Evolutionary conservation across 305 asterid species (phyloP), one percentile per base, ranked within the genome.

Genomic region (Euphrasia arctica): DNA sequence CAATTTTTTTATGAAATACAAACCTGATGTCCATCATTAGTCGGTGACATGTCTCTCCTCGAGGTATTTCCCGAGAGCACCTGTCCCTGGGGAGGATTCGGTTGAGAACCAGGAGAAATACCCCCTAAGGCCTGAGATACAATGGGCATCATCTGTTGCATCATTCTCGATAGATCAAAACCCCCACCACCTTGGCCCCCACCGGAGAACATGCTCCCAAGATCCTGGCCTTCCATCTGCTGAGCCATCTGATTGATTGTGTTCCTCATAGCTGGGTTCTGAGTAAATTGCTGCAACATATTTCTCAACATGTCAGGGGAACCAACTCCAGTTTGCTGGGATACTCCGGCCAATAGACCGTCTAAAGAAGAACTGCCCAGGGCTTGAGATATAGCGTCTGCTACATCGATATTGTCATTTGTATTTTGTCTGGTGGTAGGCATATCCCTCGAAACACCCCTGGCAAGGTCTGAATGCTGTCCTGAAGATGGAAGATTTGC

Each of bases 101-200:
- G 61, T 42, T 73, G 82, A 71, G 87, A 57, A 42, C 54, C 54
- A 60, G 91, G 45, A 9, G 96, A 73, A 65, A 72, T 66, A 27
- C 95, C 93, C n/a, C 93, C 84, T 15, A 92, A 80, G 48, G 97
- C 95, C 74, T 92, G 97, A 64, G 97, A 81, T 69, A 92, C 96
- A 70, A 92, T 75, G 32, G 98, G 98, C 96, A 92, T 82, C 97
- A 89, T 89, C 73, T 92, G 97, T 66, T 92, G 98, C 78, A 92
- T 71, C 90, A 92, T 89, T 50, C 86, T 82, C n/a, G 95, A 82
- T 56, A 92, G 65, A 80, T 92, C 95, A 66, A 89, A 67, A 51
- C 95, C 95, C 11, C 89, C 92, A 2, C 52, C 15, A 14, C 87
- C 97, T 61, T 68, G 79, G 54, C 84, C 88, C 55, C 82, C 25